Evolutionary conservation across 441 rosid species (phyloP), one percentile per base, ranked within the genome.

Genomic region (Macaranga tanarius): DNA sequence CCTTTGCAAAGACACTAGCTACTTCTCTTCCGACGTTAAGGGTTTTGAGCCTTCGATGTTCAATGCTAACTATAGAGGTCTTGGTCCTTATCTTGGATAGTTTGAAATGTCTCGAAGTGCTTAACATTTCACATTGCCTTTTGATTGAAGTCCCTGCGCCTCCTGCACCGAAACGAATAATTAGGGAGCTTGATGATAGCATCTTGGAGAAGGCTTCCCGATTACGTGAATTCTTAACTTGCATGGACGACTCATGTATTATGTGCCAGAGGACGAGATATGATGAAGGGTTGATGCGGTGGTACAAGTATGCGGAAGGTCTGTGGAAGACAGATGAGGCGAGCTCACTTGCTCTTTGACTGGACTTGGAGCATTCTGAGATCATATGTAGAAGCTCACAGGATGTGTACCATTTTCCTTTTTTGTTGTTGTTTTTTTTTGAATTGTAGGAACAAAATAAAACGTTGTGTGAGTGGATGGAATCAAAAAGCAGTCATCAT

Each of bases 281-380:
- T 16, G 96, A 94, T 45, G 96, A 89, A 79, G 98, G 98, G 77
- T 79, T 90, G 20, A 81, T 94, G 89, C 86, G 95, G 76, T 92
- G 98, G 98, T 86, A 94, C 64, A 88, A 77, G 83, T 94, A 94
- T 19, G 95, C 90, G 72, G 89, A 90, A 81, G 95, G 89, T 61
- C 78, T 84, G 54, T 92, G 97, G 98, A 92, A 92, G 75, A 82
- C 75, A 5, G 96, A 94, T 62, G 96, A 90, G 83, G 86, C 77
- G 45, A 71, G 78, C 62, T 88, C 92, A 73, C 89, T 94, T 74
- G 84, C 90, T 58, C 87, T 92, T 77, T 88, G 84, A 86, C 68
- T 65, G 45, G 73, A 73, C 71, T 67, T 62, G 34, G 73, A 73
- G 73, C 75, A 26, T 56, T 58, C 26, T 20, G 16, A 54, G 69